These are phyloP conservation scores for Microbotryum intermedium DNA, from an alignment of 1,284 basidiomycete genomes.

Conservation along the genomic window DNA sequence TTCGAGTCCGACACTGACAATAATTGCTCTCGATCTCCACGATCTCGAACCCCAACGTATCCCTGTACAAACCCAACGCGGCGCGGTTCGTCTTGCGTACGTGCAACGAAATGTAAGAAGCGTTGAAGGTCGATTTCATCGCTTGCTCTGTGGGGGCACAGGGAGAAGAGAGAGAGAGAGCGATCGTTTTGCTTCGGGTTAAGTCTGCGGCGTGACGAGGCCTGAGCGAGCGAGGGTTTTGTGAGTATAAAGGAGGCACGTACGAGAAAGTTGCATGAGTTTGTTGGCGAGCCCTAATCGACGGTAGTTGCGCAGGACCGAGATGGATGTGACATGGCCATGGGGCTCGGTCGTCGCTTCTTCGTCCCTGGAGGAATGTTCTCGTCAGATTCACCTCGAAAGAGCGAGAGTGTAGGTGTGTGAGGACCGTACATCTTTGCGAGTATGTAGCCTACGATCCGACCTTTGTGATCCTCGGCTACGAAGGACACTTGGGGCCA, in stretches of 20 bases:
- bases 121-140: conserved; percentile 72
- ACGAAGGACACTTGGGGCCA: conserved; percentile 95
- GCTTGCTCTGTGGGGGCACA: conserved; percentile 56
- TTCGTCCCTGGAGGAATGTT: conserved; percentile 54
- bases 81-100: conserved; percentile 81
- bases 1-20: conserved; percentile 37
- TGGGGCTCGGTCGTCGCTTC: conserved; percentile 54
- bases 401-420: background rate
- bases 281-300: conserved; percentile 77
- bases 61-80: conserved; percentile 70
- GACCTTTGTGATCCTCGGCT: conserved; percentile 77
- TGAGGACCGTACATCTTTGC: conserved; percentile 67
- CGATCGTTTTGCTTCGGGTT: no score
- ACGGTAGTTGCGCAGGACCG: conserved; percentile 73
- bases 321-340: conserved; percentile 86
- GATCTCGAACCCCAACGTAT: conserved; percentile 71
- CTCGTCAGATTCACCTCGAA: background rate
- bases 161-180: background rate
- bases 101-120: conserved; percentile 69
- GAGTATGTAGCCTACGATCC: conserved; percentile 88
- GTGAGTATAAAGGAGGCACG: conserved; percentile 35
- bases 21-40: conserved; percentile 69
- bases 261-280: conserved; percentile 78
- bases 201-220: background rate
- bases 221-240: background rate